Conservation (phyloP, 2,329 filamentous ascomycete species). For the Colletotrichum scovillei region DNA sequence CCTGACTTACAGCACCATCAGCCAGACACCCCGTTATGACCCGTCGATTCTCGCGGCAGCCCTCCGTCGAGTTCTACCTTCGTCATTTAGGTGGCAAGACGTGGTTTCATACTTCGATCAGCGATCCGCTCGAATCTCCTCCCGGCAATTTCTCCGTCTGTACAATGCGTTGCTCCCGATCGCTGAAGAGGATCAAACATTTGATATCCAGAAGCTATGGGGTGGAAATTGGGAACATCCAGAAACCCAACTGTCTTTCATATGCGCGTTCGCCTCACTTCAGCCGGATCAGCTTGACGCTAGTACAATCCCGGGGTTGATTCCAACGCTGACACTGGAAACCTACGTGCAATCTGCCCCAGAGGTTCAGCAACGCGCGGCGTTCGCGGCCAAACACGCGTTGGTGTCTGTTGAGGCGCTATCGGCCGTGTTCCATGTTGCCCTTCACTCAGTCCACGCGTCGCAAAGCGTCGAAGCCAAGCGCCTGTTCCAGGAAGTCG, state of each 20-base stretch:
- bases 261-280: constrained; percentile 86
- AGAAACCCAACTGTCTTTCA: constrained; percentile 92
- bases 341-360: constrained; percentile 63
- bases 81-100: constrained; percentile 75
- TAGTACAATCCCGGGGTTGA: constrained; percentile 83
- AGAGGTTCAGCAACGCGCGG: constrained; percentile 63
- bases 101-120: constrained; percentile 86
- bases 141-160: constrained; percentile 82
- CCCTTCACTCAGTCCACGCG: constrained; percentile 69
- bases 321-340: constrained; percentile 77
- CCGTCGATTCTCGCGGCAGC: constrained; percentile 69
- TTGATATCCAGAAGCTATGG: constrained; percentile 92
- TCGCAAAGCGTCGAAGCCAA: constrained; percentile 73
- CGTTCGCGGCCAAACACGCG: constrained; percentile 81
- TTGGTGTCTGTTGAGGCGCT: constrained; percentile 90
- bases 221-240: constrained; percentile 88
- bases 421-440: constrained; percentile 73
- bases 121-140: constrained; percentile 78
- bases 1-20: constrained; percentile 74
- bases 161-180: constrained; percentile 83
- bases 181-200: constrained; percentile 68
- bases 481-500: constrained; percentile 73
- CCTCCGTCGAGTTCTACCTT: constrained; percentile 70
- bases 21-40: constrained; percentile 65
- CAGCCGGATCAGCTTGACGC: constrained; percentile 83